These are phyloP conservation scores for Phlegmacium glaucopus DNA, from an alignment of 768 basidiomycete genomes.

Conservation along the genomic window DNA sequence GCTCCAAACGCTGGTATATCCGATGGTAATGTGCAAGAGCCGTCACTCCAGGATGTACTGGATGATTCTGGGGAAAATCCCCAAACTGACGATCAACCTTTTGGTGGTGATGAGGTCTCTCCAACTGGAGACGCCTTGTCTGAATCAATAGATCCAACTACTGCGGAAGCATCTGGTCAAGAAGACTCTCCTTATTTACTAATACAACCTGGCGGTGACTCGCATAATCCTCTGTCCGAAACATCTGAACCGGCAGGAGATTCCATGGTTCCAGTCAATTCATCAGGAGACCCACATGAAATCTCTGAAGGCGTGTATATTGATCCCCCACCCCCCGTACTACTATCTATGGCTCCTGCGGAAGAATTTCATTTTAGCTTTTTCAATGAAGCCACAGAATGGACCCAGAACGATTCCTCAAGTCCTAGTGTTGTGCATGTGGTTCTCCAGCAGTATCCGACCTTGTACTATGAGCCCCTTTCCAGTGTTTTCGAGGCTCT, in stretches of 20 bases:
- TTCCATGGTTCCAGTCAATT: constrained; percentile 6
- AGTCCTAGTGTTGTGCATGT: constrained; percentile 25
- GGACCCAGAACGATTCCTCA: too few relatives aligned
- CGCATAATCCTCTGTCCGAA: not conserved
- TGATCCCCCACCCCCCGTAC: constrained; percentile 69
- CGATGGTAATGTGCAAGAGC: too few relatives aligned
- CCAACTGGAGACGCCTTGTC: not conserved
- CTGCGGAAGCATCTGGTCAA: not conserved
- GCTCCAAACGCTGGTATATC: too few relatives aligned
- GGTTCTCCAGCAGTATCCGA: constrained; percentile 60
- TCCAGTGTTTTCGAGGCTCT: constrained; percentile 68
- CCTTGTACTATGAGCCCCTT: constrained; percentile 75
- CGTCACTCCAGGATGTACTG: too few relatives aligned
- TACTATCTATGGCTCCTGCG: constrained; percentile 42
- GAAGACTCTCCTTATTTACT: not conserved
- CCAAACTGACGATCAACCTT: too few relatives aligned
- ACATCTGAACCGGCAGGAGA: constrained; percentile 3
- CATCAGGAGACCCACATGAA: constrained; percentile 47
- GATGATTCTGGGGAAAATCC: too few relatives aligned
- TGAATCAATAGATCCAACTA: not conserved
- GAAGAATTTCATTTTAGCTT: constrained; percentile 42
- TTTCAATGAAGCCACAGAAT: constrained; percentile 43
- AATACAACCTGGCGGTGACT: not conserved
- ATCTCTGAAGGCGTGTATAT: constrained; percentile 69
- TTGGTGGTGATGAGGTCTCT: too few relatives aligned